These are phyloP conservation scores for Botrytis squamosa DNA, from an alignment of 2,329 filamentous ascomycete genomes.

Conservation along the genomic window DNA sequence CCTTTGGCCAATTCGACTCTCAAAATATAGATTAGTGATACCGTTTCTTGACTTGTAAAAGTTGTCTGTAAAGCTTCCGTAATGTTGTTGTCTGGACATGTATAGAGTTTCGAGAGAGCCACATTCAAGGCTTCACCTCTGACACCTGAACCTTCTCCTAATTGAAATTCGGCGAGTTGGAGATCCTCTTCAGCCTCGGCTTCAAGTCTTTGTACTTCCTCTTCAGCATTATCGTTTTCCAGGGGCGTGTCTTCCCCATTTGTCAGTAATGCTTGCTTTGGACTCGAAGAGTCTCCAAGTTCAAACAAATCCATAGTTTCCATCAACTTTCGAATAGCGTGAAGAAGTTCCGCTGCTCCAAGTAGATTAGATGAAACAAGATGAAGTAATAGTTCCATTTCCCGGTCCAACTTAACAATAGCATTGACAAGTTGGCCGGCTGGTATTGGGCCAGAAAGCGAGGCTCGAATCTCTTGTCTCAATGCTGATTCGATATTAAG, in stretches of 20 bases:
- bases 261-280: conserved; percentile 33
- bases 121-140: conserved; percentile 64
- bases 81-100: conserved; percentile 59
- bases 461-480: conserved; percentile 46
- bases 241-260: conserved; percentile 28
- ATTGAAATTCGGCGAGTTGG: conserved; percentile 64
- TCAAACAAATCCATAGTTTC: conserved; percentile 61
- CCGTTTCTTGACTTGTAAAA: conserved; percentile 65
- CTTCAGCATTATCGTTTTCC: conserved; percentile 33
- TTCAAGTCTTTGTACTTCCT: conserved; percentile 51
- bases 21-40: conserved; percentile 70
- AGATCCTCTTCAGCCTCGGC: conserved; percentile 64
- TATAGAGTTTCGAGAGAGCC: conserved; percentile 68
- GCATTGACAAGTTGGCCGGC: conserved; percentile 62
- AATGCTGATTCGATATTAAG: conserved; percentile 60
- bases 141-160: conserved; percentile 62
- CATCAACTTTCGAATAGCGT: conserved; percentile 65
- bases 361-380: conserved; percentile 66
- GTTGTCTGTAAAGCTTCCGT: conserved; percentile 62
- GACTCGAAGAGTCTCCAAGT: conserved; percentile 29
- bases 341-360: conserved; percentile 63
- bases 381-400: conserved; percentile 63
- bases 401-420: conserved; percentile 64
- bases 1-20: conserved; percentile 71
- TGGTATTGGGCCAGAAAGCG: conserved; percentile 42